Base-by-base conservation (phyloP, 176 grass and related monocot genomes). In the Echinochloa phyllopogon region DNA sequence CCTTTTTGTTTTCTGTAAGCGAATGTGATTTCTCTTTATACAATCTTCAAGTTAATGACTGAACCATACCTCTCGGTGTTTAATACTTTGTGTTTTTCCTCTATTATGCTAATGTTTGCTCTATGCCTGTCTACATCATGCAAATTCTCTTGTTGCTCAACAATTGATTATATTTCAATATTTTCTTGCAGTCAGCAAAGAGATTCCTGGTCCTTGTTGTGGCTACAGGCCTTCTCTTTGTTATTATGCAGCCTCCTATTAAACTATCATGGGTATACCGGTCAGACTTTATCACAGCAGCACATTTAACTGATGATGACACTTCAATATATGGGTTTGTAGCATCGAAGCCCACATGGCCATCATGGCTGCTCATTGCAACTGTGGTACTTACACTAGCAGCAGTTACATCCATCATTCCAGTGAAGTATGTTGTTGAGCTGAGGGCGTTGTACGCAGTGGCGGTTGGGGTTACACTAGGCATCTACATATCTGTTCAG, bases 401-500 rank as follows among this genome's bases (percentile, higher is more conserved):
- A 81, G 92, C 96, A 38, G 77, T 96, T 78, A 96, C 93, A 47
- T 94, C 91, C 74, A 92, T 99, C 67, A 99, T 99, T 82, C 93
- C 96, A 65, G 70, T 99, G 61, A 99, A 99, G 86, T 99, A 96
- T 80, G 88, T 99, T 84, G 91, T 95, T 33, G 96, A 94, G 55
- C 73, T 99, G 62, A 88, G 96, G 82, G 86, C 89, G 65, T 86
- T 94, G 49, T 99, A 96, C 81, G 94, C 94, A 12, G 83, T 96
- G 65, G 90, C 81, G 45, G 89, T 96, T 79, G 96, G 96, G 53
- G 82, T 87, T 60, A 91, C 91, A 60, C 83, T 99, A 53, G 96
- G 96, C 63, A 96, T 99, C 85, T 99, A 99, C 64, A 94, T 99
- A 37, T 96, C 87, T 78, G 94, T 95, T 62, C 91, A 96, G 87